Evolutionary conservation across 129 eudicot genomes (phyloP), one percentile per base, ranked within the genome.

Genomic region (Apium graveolens): DNA sequence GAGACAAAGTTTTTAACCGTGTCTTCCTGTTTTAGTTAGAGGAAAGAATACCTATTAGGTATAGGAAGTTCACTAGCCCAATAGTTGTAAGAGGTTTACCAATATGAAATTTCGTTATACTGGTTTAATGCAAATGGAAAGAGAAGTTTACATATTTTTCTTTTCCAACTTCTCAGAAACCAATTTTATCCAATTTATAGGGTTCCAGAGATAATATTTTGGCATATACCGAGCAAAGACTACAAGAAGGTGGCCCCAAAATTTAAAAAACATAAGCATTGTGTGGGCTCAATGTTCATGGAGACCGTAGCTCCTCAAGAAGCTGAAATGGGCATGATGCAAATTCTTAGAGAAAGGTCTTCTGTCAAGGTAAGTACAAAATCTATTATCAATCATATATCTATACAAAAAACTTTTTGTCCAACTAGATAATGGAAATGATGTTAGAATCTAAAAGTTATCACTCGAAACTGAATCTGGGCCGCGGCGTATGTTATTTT

Each of bases 211-310:
- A 87, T 94, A 80, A 78, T 94, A 77, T 91, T 91, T 79, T 94
- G 98, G 98, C 97, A 94, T 76, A 94, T 94, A 85, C 98, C 97
- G n/a, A 91, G 96, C 79, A 80, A 88, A 81, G 92, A 92, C 21
- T 94, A 91, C 74, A 78, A 84, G 71, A 83, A 88, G 80, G 92
- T 88, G 70, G 93, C 97, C 75, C 92, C 89, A 70, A 81, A 81
- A 71, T 72, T 74, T 78, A 69, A 18, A 31, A 41, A 21, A 6
- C 65, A n/a, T 11, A 81, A 80, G 41, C 81, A 53, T 4, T 94
- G 97, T 38, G 89, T 94, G 37, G 98, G 98, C 66, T 94, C 98
- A 20, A 80, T 94, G 76, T 91, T 90, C 77, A 43, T 31, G 69
- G 98, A 91, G 90, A 63, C 16, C 0, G 98, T 94, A 80, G 93